These are phyloP conservation scores for Debaryomycetaceae sp. DNA, from an alignment of 1,139 yeast genomes.

Conservation along the genomic window DNA sequence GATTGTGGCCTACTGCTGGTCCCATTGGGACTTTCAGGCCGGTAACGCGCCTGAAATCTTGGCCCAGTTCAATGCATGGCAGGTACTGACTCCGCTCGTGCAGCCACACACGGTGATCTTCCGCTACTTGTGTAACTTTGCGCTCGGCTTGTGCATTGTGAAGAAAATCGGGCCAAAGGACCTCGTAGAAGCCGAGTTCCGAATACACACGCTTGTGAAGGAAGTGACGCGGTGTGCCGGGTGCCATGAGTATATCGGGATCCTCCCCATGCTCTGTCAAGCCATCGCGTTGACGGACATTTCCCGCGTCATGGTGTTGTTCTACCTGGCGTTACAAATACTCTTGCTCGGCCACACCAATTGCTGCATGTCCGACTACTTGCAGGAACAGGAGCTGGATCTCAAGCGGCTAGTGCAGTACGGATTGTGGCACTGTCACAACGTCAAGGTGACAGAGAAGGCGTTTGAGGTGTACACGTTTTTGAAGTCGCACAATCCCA, in stretches of 20 bases:
- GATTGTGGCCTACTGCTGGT: constrained; percentile 25
- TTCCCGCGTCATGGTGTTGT: constrained; percentile 10
- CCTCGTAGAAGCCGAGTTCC: constrained; percentile 11
- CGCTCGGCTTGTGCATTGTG: constrained; percentile 16
- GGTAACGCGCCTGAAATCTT: constrained; percentile 2
- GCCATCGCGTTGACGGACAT: constrained; percentile 17
- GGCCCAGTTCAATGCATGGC: constrained; percentile 6
- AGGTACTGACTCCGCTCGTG: constrained; percentile 11
- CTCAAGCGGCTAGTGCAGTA: constrained; percentile 21
- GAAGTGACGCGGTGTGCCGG: constrained; percentile 10
- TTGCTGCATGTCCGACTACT: constrained; percentile 27
- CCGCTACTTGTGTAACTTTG: constrained; percentile 19
- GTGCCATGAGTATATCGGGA: constrained; percentile 21
- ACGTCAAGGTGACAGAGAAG: constrained; percentile 9
- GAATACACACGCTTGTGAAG: constrained; percentile 15
- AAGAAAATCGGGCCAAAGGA: constrained; percentile 7
- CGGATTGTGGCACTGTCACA: constrained; percentile 19
- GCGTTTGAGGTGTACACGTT: constrained; percentile 12
- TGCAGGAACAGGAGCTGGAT: constrained; percentile 12
- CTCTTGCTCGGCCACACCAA: constrained; percentile 17
- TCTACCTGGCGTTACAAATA: constrained; percentile 16
- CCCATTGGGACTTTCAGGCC: constrained; percentile 17
- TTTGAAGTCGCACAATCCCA: neutral
- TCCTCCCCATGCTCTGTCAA: constrained; percentile 25
- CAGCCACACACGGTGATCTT: constrained; percentile 19